Evolutionary conservation across 2,329 filamentous ascomycete genomes (phyloP).

Genomic region (Botryotinia narcissicola): DNA sequence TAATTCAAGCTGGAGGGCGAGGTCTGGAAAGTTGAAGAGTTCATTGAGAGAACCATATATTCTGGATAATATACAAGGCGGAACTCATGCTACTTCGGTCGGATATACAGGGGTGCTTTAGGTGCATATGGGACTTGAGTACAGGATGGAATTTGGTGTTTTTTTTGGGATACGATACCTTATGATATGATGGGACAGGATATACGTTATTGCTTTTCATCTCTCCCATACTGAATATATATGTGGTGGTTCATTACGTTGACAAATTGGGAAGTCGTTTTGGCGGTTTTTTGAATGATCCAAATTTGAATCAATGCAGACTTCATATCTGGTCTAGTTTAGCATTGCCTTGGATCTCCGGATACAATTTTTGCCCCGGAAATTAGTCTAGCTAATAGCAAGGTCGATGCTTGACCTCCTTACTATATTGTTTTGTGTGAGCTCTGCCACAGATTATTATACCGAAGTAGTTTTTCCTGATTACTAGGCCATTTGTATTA

Average conservation of each 20-base stretch:
- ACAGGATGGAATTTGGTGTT: not conserved
- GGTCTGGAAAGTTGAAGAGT: slow-evolving; percentile 24
- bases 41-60: not conserved
- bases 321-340: not conserved
- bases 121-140: not conserved
- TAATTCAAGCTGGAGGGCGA: slow-evolving; percentile 58
- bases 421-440: not conserved
- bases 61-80: not conserved
- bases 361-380: not conserved
- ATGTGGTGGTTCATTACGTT: not conserved
- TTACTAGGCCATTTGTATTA: not conserved
- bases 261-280: not conserved
- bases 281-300: not conserved
- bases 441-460: no score
- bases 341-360: not conserved
- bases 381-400: not conserved
- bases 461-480: not conserved
- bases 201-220: not conserved
- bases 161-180: slow-evolving; percentile 3
- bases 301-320: not conserved
- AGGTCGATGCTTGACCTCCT: not conserved
- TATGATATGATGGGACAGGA: not conserved
- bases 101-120: not conserved
- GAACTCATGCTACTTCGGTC: not conserved
- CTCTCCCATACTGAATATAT: not conserved